A percentile compares a stretch with the other conserved stretches of the same genome.
Evolutionary conservation across 2,329 filamentous ascomycete genomes (phyloP).

Genomic region (Sclerotinia spermophila): DNA sequence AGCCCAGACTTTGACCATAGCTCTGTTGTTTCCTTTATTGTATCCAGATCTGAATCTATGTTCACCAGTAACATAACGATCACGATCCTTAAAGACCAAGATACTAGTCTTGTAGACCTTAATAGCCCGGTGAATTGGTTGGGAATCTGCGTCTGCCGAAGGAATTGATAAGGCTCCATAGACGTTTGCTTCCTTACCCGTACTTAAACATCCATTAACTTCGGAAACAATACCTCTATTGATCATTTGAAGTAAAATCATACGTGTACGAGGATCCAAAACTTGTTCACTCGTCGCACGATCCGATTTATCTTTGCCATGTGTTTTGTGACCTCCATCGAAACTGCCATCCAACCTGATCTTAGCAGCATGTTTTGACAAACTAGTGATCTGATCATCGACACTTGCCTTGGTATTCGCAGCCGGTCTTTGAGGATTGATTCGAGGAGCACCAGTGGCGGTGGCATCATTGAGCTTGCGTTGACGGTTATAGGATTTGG

Average conservation of each 20-base stretch:
- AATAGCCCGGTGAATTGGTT: constrained; percentile 74
- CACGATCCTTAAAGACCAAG: constrained; percentile 94
- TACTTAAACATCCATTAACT: constrained; percentile 92
- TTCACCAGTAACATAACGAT: constrained; percentile 93
- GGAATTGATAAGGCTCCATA: constrained; percentile 76
- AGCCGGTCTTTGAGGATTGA: constrained; percentile 73
- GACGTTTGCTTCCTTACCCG: constrained; percentile 97
- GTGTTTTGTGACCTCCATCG: constrained; percentile 51
- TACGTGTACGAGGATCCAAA: constrained; percentile 85
- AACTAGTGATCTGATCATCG: constrained; percentile 82
- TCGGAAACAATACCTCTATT: constrained; percentile 86
- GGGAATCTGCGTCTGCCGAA: constrained; percentile 48
- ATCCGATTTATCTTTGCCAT: constrained; percentile 83
- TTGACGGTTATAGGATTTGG: constrained; percentile 82
- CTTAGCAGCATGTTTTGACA: constrained; percentile 81
- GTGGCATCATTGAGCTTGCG: constrained; percentile 56
- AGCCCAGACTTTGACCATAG: constrained; percentile 98
- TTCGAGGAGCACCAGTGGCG: constrained; percentile 52
- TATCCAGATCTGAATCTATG: constrained; percentile 87
- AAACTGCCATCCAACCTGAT: constrained; percentile 66
- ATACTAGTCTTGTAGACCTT: constrained; percentile 99
- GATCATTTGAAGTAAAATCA: constrained; percentile 95
- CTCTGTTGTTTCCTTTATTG: constrained; percentile 90
- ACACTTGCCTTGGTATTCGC: constrained; percentile 76
- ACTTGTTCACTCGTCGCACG: constrained; percentile 94